Conservation (phyloP, 2,329 filamentous ascomycete species). For the Claviceps arundinis region DNA sequence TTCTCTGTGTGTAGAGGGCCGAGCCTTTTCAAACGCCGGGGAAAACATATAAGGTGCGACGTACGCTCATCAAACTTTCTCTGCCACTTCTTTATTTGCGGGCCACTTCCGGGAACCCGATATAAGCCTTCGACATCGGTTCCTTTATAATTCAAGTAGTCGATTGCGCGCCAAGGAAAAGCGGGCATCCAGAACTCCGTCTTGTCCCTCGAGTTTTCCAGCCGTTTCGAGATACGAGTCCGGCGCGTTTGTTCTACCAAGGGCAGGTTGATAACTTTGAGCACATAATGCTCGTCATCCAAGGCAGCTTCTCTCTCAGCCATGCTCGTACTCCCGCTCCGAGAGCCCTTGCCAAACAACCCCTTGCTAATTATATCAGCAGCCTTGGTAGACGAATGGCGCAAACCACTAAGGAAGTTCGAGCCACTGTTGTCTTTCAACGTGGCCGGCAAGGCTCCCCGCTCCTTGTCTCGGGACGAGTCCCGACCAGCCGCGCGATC, state of each 20-base stretch:
- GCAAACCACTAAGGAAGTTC: slow-evolving; percentile 59
- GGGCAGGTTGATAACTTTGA: slow-evolving; percentile 75
- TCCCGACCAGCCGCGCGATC: slow-evolving; percentile 46
- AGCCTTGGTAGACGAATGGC: slow-evolving; percentile 57
- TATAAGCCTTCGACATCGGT: slow-evolving; percentile 91
- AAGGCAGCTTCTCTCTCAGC: slow-evolving; percentile 50
- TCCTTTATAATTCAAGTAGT: slow-evolving; percentile 90
- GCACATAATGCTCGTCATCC: slow-evolving; percentile 71
- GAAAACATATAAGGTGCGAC: slow-evolving; percentile 7
- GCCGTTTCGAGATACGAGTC: slow-evolving; percentile 78
- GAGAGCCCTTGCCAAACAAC: slow-evolving; percentile 64
- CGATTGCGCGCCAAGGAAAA: slow-evolving; percentile 88
- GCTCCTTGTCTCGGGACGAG: slow-evolving; percentile 32
- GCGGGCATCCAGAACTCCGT: slow-evolving; percentile 99
- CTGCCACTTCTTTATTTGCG: slow-evolving; percentile 88
- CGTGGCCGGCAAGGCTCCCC: slow-evolving; percentile 38
- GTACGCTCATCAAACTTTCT: slow-evolving; percentile 74
- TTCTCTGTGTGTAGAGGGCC: too few relatives aligned
- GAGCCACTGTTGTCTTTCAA: slow-evolving; percentile 44
- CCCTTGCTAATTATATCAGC: slow-evolving; percentile 74
- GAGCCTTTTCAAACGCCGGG: too few relatives aligned
- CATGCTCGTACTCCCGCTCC: slow-evolving; percentile 56
- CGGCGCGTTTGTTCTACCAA: slow-evolving; percentile 80
- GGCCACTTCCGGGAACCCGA: slow-evolving; percentile 78
- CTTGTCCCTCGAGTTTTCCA: slow-evolving; percentile 83